Evolutionary conservation across 2,329 filamentous ascomycete species (phyloP).

Genomic region (Alternaria sp.): DNA sequence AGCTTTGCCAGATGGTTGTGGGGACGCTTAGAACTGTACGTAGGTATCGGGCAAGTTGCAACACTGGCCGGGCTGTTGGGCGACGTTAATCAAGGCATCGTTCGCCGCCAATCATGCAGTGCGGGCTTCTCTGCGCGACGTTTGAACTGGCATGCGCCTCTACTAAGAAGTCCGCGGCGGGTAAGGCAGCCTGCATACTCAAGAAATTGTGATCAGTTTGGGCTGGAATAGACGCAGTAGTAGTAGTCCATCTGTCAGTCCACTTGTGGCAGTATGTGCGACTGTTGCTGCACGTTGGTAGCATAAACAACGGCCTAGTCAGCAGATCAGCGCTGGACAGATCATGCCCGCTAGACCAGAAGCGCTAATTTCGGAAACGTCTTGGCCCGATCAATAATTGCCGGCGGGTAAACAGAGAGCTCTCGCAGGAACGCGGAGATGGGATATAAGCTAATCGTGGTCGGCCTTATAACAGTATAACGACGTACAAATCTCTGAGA

Average conservation of each 20-base stretch:
- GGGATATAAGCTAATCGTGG: too few species aligned
- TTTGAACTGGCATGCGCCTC: constrained; percentile 7
- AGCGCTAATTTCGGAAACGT: constrained; percentile 10
- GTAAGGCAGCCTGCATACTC: constrained; percentile 2
- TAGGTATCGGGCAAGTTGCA: constrained; percentile 1
- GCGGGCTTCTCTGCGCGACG: constrained; percentile 2
- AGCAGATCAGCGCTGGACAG: neutral
- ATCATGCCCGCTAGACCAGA: constrained; percentile 7
- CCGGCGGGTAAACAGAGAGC: constrained; percentile 3
- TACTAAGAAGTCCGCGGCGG: constrained; percentile 1
- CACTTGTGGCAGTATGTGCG: too few species aligned
- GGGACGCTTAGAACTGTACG: constrained; percentile 9
- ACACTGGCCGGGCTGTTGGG: constrained; percentile 6
- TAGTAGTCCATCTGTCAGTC: neutral
- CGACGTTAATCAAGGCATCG: constrained; percentile 1
- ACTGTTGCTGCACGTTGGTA: too few species aligned
- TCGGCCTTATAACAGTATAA: too few species aligned
- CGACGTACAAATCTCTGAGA: rapidly evolving
- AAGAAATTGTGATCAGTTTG: neutral
- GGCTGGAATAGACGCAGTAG: neutral
- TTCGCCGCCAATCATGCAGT: constrained; percentile 7
- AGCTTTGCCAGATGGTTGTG: constrained; percentile 6
- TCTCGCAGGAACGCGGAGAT: too few species aligned
- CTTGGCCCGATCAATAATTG: constrained; percentile 4
- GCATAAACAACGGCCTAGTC: constrained; percentile 3